These are phyloP conservation scores for Pyrenochaeta sp. DNA, from an alignment of 2,329 filamentous ascomycete species.

Conservation along the genomic window DNA sequence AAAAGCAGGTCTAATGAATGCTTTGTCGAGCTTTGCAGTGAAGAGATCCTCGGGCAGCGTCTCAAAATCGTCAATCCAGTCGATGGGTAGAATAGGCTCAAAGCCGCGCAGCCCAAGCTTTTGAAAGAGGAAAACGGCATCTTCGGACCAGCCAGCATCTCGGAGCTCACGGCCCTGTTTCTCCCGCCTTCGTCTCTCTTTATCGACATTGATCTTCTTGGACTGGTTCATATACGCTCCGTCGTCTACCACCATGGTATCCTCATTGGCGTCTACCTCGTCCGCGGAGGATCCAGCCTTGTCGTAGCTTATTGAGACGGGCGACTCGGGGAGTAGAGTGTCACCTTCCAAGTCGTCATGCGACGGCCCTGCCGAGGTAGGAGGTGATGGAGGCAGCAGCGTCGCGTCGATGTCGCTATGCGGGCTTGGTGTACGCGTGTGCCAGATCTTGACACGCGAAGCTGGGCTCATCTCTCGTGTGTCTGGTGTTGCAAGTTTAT, in stretches of 20 bases:
- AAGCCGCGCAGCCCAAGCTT: constrained; percentile 64
- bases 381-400: constrained; percentile 42
- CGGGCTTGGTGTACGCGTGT: constrained; percentile 30
- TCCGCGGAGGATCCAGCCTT: constrained; percentile 22
- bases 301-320: constrained; percentile 7
- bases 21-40: constrained; percentile 50
- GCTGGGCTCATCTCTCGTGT: constrained; percentile 46
- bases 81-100: constrained; percentile 62
- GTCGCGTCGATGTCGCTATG: constrained; percentile 27
- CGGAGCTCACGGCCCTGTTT: constrained; percentile 47
- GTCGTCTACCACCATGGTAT: constrained; percentile 46
- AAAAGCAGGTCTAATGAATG: constrained; percentile 57
- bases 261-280: constrained; percentile 48
- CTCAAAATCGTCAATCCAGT: constrained; percentile 63
- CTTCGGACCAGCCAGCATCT: constrained; percentile 58
- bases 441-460: constrained; percentile 34
- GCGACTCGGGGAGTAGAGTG: constrained; percentile 30
- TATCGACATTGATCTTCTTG: constrained; percentile 31
- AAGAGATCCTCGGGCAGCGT: constrained; percentile 64
- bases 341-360: constrained; percentile 43
- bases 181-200: constrained; percentile 34
- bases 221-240: constrained; percentile 34
- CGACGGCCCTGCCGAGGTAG: constrained; percentile 27
- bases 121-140: constrained; percentile 62
- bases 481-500: constrained; percentile 4